These are phyloP conservation scores for Colletotrichum paranaense DNA, from an alignment of 2,329 filamentous ascomycete genomes.

Conservation along the genomic window DNA sequence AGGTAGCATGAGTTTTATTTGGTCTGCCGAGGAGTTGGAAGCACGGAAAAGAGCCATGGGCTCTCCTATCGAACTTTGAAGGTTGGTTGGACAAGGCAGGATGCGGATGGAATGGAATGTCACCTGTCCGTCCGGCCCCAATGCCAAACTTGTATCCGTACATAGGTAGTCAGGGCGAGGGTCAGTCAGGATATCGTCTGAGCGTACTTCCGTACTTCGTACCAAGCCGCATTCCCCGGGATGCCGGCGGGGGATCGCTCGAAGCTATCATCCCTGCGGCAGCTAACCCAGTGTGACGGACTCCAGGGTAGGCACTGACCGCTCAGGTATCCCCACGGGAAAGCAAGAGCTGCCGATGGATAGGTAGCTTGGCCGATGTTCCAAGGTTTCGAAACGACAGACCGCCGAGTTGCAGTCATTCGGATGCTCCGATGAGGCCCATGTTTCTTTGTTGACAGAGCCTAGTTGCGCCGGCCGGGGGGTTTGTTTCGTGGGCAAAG, in stretches of 20 bases:
- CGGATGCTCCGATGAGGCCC: slow-evolving; percentile 2
- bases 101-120: neutral
- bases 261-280: slow-evolving; percentile 27
- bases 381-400: slow-evolving; percentile 14
- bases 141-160: neutral
- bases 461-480: neutral
- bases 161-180: neutral
- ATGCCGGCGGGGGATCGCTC: slow-evolving; percentile 6
- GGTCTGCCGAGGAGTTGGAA: slow-evolving; percentile 1
- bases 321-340: slow-evolving; percentile 16
- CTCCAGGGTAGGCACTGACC: slow-evolving; percentile 26
- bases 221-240: slow-evolving; percentile 28
- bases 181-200: neutral
- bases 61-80: neutral
- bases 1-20: neutral
- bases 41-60: neutral
- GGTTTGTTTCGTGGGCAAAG: neutral
- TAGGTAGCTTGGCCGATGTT: slow-evolving; percentile 7
- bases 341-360: slow-evolving; percentile 30
- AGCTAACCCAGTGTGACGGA: slow-evolving; percentile 13
- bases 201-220: neutral
- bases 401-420: slow-evolving; percentile 12
- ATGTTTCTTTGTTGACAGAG: slow-evolving; percentile 9
- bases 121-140: slow-evolving; percentile 2
- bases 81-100: neutral